Base-by-base conservation (phyloP, 768 basidiomycete species). In the Auricularia heimuer region DNA sequence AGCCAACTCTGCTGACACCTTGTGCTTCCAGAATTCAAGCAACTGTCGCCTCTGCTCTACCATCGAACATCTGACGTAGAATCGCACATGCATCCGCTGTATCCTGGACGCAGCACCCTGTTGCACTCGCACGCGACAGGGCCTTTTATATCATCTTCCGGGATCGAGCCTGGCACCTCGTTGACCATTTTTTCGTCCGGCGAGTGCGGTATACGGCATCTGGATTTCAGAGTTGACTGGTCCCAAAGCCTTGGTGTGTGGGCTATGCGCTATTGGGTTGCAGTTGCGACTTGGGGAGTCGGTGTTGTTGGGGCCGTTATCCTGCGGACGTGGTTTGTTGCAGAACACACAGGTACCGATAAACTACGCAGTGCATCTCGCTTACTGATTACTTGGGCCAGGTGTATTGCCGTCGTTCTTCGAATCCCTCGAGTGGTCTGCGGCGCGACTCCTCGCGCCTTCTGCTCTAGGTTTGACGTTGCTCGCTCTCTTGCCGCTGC, bases 251-350 rank as follows among this genome's bases (percentile, higher is more conserved):
- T 92, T 4, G 91, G 90, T 2, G 80, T 89, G 44, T 81, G 85
- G 73, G 85, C 86, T 1, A 77, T 85, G 18, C 80, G 96, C 29
- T 98, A 92, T 75, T 82, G 88, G 60, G 87, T 84, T 37, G 85
- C 86, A 2, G 69, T 90, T 0, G 77, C 87, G 3, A 82, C 82
- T 34, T 97, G 94, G 89, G 80, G 85, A 2, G 76, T 88, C 2
- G 92, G 89, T 3, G 74, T 92, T n/a, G 82, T 85, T 1, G 78
- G 82, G 3, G 68, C 90, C 16, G 70, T 87, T 0, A 64, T 89
- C 24, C 86, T 83, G 68, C 73, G 79, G 39, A 81, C 80, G 4
- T 86, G 83, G 84, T 73, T 70, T 16, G 62, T 64, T 3, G 62
- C 70, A 34, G 16, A 21, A 11, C 12, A 3, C 10, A 42, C 16